Base-by-base conservation (phyloP, 306 rosid species). In the Trifolium subterraneum region DNA sequence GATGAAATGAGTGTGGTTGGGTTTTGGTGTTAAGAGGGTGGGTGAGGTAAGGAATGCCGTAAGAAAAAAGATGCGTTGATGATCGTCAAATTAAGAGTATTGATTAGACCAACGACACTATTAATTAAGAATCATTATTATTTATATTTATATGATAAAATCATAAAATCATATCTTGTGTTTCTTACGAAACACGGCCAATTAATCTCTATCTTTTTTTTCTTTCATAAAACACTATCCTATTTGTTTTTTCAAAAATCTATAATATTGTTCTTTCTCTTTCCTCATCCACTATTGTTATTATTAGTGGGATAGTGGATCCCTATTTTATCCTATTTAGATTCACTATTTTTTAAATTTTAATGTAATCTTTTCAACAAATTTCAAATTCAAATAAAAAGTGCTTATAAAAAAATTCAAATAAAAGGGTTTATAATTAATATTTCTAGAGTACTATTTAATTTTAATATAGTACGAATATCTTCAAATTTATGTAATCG, bases 31-130 rank as follows among this genome's bases (percentile, higher is more conserved):
- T 10, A 56, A 58, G 54, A 4, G 81, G 56, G 82, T 52, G 73
- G 81, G 72, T 66, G 75, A 72, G 84, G 79, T 72, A 84, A 79
- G 79, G 79, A 45, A 84, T 75, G 77, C 77, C 84, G 81, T 75
- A 44, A 13, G 11, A 75, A 38, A 56, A 77, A 69, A 52, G 69
- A 64, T 68, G 75, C 75, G 78, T 74, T 74, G 18, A 54, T 54
- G 0, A 19, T 54, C 2, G 60, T 60, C 65, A 60, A 60, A 60
- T 11, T 48, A 54, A 54, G 60, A 54, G 31, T 20, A 54, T 54
- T 54, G 31, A 54, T 20, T 8, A 58, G 35, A 58, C 64, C 38
- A 25, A 23, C 10, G 2, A 58, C 38, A 29, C 33, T 4, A 58
- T 58, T 58, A 25, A 22, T 23, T 23, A 58, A 15, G 63, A 56